Base-by-base conservation (phyloP, 2,329 filamentous ascomycete genomes). In the Furcasterigmium furcatum region DNA sequence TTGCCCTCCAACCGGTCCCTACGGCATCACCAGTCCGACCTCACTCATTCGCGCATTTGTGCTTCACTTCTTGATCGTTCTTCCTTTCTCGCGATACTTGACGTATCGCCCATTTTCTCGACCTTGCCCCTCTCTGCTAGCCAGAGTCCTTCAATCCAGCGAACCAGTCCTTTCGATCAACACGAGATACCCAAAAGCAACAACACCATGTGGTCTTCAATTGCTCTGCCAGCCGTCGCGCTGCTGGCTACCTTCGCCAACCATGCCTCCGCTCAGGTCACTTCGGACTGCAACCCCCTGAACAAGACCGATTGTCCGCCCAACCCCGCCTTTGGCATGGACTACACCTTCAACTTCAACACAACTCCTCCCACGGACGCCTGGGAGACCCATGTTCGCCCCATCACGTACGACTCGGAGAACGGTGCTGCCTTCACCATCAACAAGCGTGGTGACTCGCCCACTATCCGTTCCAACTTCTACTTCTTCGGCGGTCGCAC, bases 401-500 rank as follows among this genome's bases (percentile, higher is more conserved):
- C 66, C 9, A 73, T 92, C 45, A 69, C 71, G 13, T 91, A 84
- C 62, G 74, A 76, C 46, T 61, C 74, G 38, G 69, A 80, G 0
- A 64, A 70, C n/a, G 88, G 87, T 30, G 86, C 87, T 38, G 70
- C 77, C 45, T 91, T 95, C 68, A 85, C 78, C 43, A 84, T 96
- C 66, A 70, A 65, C 46, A 76, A 84, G 61, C 76, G 82, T 52
- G 81, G 84, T 51, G 82, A 95, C 57, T 87, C 89, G 1, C 88
- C 90, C 1, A 95, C 89, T 1, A 79, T 95, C 50, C 79, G 84
- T 52, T 84, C 87, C 39, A 82, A 83, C 56, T 92, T 91, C 63
- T 94, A 90, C 70, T 87, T 95, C 66, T 91, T 95, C 73, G 92
- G 87, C 54, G 90, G 90, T 44, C 81, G 84, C 49, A 83, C 89